A percentile compares a stretch with the other conserved stretches of the same genome.
These are phyloP conservation scores for Trichodelitschia bisporula DNA, from an alignment of 495 filamentous ascomycete species.

Conservation along the genomic window DNA sequence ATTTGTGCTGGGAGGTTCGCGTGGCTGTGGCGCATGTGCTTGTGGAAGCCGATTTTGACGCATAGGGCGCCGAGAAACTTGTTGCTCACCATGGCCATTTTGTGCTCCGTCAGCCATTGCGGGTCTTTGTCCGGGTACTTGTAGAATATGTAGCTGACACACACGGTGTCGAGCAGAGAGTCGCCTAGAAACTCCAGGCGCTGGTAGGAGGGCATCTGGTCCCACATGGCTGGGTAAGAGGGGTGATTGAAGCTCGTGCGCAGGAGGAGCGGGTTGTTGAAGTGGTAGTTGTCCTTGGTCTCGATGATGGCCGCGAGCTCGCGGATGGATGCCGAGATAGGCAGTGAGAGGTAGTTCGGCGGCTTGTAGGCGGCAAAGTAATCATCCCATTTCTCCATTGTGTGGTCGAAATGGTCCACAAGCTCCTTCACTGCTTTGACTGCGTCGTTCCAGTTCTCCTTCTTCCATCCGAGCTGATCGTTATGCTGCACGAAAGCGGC, in stretches of 20 bases:
- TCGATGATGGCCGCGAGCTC: constrained; percentile 43
- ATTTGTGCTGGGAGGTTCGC: constrained; percentile 35
- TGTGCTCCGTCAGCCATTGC: constrained; percentile 97
- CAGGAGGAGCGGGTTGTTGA: constrained; percentile 51
- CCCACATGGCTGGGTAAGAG: constrained; percentile 45
- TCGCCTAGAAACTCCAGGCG: constrained; percentile 88
- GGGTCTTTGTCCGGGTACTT: constrained; percentile 59
- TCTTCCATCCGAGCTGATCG: constrained; percentile 13
- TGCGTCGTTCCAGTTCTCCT: constrained; percentile 46
- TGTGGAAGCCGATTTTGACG: constrained; percentile 52
- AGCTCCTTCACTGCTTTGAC: constrained; percentile 60
- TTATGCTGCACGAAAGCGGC: constrained; percentile 50
- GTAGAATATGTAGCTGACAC: constrained; percentile 56
- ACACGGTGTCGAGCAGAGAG: constrained; percentile 68
- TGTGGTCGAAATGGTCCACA: constrained; percentile 42
- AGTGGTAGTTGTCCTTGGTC: constrained; percentile 48
- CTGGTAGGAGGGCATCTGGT: constrained; percentile 70
- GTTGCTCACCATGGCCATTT: constrained; percentile 98
- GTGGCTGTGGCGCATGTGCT: constrained; percentile 39
- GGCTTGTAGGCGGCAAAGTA: constrained; percentile 46
- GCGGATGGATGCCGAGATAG: constrained; percentile 31
- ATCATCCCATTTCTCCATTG: constrained; percentile 38
- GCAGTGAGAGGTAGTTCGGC: constrained; percentile 42
- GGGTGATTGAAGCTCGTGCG: constrained; percentile 77
- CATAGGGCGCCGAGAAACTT: constrained; percentile 71